Conservation (phyloP, 1,284 basidiomycete species). For the Pholiota adiposa region DNA sequence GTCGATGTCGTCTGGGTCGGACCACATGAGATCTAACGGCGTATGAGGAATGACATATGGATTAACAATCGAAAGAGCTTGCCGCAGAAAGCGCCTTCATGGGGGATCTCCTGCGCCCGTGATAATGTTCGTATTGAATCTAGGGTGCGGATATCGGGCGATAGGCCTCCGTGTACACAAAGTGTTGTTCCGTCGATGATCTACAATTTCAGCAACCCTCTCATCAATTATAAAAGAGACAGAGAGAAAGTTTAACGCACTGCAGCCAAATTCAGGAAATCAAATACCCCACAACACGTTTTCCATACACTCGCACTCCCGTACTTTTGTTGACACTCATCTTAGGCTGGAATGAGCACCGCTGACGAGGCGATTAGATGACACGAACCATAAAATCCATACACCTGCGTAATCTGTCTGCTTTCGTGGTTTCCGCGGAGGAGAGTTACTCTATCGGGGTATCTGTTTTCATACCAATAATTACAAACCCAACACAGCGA, state of each 20-base stretch:
- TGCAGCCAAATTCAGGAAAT: constrained; percentile 92
- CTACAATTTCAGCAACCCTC: constrained; percentile 40
- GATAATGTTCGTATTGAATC: constrained; percentile 93
- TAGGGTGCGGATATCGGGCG: constrained; percentile 89
- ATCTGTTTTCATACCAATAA: constrained; percentile 49
- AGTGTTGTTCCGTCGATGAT: constrained; percentile 92
- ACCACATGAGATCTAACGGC: constrained; percentile 91
- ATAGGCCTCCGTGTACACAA: constrained; percentile 93
- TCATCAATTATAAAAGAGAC: background rate
- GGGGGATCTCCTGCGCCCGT: constrained; percentile 93
- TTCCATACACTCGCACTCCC: constrained; percentile 95
- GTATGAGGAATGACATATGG: background rate
- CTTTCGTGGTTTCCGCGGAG: constrained; percentile 96
- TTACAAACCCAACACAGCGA: no score
- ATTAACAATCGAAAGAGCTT: constrained; percentile 28
- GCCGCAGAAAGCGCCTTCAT: constrained; percentile 98
- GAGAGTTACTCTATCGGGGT: constrained; percentile 91
- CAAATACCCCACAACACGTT: constrained; percentile 94
- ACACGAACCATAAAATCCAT: constrained; percentile 89
- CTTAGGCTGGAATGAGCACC: constrained; percentile 42
- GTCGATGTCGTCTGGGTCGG: constrained; percentile 94
- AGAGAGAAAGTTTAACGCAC: constrained; percentile 50
- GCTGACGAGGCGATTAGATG: background rate
- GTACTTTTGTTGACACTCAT: constrained; percentile 97
- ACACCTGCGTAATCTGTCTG: constrained; percentile 97